Conservation (phyloP, 2,329 filamentous ascomycete genomes). For the Fusarium sp. region DNA sequence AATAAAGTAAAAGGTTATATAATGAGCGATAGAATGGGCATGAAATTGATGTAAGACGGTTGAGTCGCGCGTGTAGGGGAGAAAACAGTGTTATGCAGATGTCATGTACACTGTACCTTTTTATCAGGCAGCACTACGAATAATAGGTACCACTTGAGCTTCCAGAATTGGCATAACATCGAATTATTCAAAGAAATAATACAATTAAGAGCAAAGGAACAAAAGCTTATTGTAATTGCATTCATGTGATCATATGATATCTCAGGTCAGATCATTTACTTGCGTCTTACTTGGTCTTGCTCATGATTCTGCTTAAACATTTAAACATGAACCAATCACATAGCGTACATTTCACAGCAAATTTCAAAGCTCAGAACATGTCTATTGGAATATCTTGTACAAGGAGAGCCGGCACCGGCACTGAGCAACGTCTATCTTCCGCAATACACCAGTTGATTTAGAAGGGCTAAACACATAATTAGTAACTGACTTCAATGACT, state of each 20-base stretch:
- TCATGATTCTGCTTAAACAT: background rate
- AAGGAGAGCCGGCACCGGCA: constrained; percentile 48
- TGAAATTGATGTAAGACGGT: constrained; percentile 25
- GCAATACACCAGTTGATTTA: constrained; percentile 51
- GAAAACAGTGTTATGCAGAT: constrained; percentile 24
- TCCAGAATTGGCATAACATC: background rate
- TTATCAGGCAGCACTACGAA: background rate
- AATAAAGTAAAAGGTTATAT: background rate
- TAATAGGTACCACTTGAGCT: background rate
- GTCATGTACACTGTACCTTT: constrained; percentile 36
- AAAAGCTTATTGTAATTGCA: fast-evolving
- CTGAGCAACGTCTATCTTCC: constrained; percentile 49
- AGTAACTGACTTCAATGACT: constrained; percentile 23
- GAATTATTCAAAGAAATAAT: too few relatives aligned
- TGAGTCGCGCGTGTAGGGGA: constrained; percentile 21
- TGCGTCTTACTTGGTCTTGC: background rate
- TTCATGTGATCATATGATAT: background rate
- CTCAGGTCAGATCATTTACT: background rate
- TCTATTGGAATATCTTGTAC: constrained; percentile 57
- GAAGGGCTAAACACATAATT: constrained; percentile 53
- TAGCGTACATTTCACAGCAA: constrained; percentile 46
- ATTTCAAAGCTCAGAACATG: constrained; percentile 44
- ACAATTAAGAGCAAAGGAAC: background rate
- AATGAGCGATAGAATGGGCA: constrained; percentile 9
- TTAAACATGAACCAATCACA: constrained; percentile 41